phyloP scores from a whole-genome alignment of 192 early-diverging fungal genomes.

The Ramicandelaber brevisporus region DNA sequence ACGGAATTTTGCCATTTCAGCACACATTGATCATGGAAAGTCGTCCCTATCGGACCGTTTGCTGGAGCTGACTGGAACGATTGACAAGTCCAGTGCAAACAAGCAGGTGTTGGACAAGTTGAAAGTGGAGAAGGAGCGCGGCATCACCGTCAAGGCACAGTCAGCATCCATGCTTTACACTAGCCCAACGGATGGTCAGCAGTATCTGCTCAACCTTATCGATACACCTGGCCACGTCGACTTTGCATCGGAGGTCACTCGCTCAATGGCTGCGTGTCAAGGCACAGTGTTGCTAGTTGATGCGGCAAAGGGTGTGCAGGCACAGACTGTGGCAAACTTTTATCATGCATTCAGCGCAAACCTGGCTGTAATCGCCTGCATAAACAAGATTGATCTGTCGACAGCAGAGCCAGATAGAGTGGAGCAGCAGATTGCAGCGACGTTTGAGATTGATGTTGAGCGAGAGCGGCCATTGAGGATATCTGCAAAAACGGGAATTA shows the following conservation, averaged over 20 bases:
- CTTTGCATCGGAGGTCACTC: slow-evolving; percentile 87
- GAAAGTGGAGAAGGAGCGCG: slow-evolving; percentile 82
- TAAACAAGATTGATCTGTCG: slow-evolving; percentile 91
- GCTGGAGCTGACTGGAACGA: slow-evolving; percentile 75
- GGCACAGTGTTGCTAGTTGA: slow-evolving; percentile 81
- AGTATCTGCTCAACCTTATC: slow-evolving; percentile 81
- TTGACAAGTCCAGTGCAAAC: slow-evolving; percentile 34
- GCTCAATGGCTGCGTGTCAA: slow-evolving; percentile 82
- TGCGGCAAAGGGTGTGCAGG: slow-evolving; percentile 86
- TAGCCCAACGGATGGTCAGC: slow-evolving; percentile 41
- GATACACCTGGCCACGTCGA: slow-evolving; percentile 90
- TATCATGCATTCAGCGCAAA: slow-evolving; percentile 75
- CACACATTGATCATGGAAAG: slow-evolving; percentile 74
- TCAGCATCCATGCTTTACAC: slow-evolving; percentile 77
- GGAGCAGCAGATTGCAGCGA: slow-evolving; percentile 48
- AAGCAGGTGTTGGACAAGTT: slow-evolving; percentile 91
- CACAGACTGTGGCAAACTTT: slow-evolving; percentile 95
- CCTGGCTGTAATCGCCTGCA: slow-evolving; percentile 61
- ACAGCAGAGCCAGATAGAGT: slow-evolving; percentile 59
- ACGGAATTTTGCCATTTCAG: slow-evolving; percentile 81
- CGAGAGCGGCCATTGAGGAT: slow-evolving; percentile 38
- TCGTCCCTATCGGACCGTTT: slow-evolving; percentile 80
- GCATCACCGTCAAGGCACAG: slow-evolving; percentile 97
- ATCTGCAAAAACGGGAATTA: slow-evolving; percentile 67
- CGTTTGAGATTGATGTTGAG: slow-evolving; percentile 60